Conservation (phyloP, 192 early-diverging fungal genomes). For the Rhizophlyctis rosea region DNA sequence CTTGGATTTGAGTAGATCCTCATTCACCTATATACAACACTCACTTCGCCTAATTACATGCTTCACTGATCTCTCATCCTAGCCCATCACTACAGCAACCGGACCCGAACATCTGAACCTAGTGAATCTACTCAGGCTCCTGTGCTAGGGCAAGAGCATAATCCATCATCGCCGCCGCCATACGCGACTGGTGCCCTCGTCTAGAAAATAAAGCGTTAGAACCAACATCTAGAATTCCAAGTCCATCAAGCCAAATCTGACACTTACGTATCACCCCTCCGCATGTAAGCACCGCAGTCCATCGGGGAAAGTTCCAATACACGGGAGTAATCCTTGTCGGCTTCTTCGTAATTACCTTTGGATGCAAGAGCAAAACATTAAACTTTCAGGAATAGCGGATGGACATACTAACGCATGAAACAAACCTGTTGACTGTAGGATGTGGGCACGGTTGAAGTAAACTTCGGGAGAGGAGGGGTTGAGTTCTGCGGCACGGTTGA, state of each 20-base stretch:
- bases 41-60: too few species aligned
- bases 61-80: too few species aligned
- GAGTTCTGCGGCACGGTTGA: conserved; percentile 26
- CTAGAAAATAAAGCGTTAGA: too few species aligned
- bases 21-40: too few species aligned
- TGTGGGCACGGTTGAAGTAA: conserved; percentile 42
- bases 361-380: not conserved
- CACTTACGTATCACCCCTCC: conserved; percentile 43
- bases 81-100: too few species aligned
- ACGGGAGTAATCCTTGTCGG: conserved; percentile 42
- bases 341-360: conserved; percentile 35
- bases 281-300: conserved; percentile 32
- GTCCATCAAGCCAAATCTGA: not conserved
- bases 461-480: conserved; percentile 28
- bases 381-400: not conserved
- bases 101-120: too few species aligned
- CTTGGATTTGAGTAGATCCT: too few species aligned
- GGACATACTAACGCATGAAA: not conserved
- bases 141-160: conserved; percentile 36
- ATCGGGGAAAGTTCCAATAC: conserved; percentile 39
- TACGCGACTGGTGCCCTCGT: conserved; percentile 30
- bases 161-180: conserved; percentile 43
- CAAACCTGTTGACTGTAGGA: conserved; percentile 30
- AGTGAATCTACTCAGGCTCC: conserved; percentile 3
- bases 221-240: too few species aligned